These are phyloP conservation scores for Hygrophorus russula DNA, from an alignment of 768 basidiomycete genomes.

Conservation along the genomic window DNA sequence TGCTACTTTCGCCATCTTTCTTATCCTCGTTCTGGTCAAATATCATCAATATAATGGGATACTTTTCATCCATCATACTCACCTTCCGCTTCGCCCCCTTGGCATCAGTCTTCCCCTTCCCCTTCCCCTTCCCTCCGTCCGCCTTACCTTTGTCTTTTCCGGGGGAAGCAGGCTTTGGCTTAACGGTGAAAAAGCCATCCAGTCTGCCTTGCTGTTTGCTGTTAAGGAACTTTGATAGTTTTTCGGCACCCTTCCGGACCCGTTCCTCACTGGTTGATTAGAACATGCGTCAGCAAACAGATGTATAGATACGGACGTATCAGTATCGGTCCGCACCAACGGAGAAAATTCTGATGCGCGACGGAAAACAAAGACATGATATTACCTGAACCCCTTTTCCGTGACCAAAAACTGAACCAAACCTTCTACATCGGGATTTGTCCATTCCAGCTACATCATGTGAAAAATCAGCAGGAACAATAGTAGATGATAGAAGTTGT, in stretches of 20 bases:
- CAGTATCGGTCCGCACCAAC: neutral
- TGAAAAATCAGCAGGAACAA: slow-evolving; percentile 1
- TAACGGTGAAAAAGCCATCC: slow-evolving; percentile 87
- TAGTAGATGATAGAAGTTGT: neutral
- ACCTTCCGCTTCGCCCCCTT: slow-evolving; percentile 49
- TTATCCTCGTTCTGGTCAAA: slow-evolving; percentile 2
- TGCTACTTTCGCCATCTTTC: slow-evolving; percentile 4
- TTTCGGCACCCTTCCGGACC: slow-evolving; percentile 90
- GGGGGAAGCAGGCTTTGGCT: slow-evolving; percentile 39
- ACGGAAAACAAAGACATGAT: neutral
- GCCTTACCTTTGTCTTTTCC: slow-evolving; percentile 14
- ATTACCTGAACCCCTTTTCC: slow-evolving; percentile 94
- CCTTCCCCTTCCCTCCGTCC: slow-evolving; percentile 25
- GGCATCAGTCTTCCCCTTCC: slow-evolving; percentile 25
- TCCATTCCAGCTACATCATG: slow-evolving; percentile 77
- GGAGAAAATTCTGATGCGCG: slow-evolving; percentile 4
- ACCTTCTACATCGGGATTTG: slow-evolving; percentile 83
- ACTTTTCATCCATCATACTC: slow-evolving; percentile 3
- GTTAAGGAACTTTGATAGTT: slow-evolving; percentile 75
- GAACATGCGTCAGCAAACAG: too few species aligned
- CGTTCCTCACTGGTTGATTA: slow-evolving; percentile 70
- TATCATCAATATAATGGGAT: neutral
- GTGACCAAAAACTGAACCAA: slow-evolving; percentile 86
- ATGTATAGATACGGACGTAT: too few species aligned
- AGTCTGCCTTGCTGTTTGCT: slow-evolving; percentile 94